phyloP scores from a whole-genome alignment of 805 yeast species.

The Kodamaea restingae region DNA sequence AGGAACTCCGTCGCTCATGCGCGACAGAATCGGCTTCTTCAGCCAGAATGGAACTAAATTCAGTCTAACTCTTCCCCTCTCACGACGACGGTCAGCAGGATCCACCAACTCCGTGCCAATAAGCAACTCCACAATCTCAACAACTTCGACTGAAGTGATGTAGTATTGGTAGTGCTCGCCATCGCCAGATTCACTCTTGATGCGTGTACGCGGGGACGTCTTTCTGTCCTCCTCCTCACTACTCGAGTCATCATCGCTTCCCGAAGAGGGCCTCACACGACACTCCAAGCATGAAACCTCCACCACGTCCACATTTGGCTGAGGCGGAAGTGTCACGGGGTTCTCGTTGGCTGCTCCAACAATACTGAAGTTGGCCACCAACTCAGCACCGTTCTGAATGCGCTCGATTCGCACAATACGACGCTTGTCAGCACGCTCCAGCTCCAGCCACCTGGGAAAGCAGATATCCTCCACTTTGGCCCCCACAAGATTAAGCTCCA shows the following conservation, averaged over 20 bases:
- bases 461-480: constrained; percentile 48
- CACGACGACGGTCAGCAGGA: constrained; percentile 52
- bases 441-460: constrained; percentile 45
- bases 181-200: constrained; percentile 21
- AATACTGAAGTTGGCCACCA: constrained; percentile 47
- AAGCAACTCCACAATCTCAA: constrained; percentile 58
- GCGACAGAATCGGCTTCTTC: constrained; percentile 52
- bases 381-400: constrained; percentile 43
- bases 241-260: constrained; percentile 25
- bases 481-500: constrained; percentile 41
- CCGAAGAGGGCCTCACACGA: constrained; percentile 19
- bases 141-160: constrained; percentile 64
- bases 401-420: constrained; percentile 58
- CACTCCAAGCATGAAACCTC: constrained; percentile 62
- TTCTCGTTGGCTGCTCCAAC: constrained; percentile 49
- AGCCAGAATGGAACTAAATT: constrained; percentile 68
- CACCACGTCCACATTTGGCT: constrained; percentile 40
- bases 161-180: constrained; percentile 38
- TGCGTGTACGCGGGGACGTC: constrained; percentile 1
- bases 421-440: constrained; percentile 48
- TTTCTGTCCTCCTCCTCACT: constrained; percentile 21
- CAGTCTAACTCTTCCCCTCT: constrained; percentile 62
- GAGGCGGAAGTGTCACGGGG: constrained; percentile 35
- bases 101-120: constrained; percentile 48
- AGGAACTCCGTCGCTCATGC: constrained; percentile 25